Conservation (phyloP, 331 rosid genomes). For the Dryas integrifolia region DNA sequence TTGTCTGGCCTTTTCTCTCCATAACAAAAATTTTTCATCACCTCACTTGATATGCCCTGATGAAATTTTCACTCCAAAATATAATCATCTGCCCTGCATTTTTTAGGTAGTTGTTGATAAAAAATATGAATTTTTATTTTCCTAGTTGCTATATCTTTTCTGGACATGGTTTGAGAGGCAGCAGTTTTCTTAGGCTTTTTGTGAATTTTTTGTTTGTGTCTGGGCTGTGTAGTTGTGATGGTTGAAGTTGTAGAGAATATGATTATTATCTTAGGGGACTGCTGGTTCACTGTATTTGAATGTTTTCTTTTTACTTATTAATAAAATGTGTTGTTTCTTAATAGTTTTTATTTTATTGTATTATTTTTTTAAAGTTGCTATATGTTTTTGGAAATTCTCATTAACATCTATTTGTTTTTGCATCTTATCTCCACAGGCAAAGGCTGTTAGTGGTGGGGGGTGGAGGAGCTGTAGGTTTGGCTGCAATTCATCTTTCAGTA, state of each 20-base stretch:
- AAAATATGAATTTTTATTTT: neutral
- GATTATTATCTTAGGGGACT: neutral
- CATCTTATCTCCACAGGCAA: constrained; percentile 56
- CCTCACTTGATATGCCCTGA: neutral
- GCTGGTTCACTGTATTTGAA: neutral
- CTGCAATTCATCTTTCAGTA: constrained; percentile 84
- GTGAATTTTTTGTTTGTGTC: neutral
- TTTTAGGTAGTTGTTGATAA: neutral
- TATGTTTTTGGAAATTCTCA: neutral
- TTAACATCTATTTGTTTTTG: constrained; percentile 18
- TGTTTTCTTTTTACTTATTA: neutral
- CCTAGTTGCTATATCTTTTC: neutral
- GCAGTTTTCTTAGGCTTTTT: neutral
- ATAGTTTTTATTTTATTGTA: neutral
- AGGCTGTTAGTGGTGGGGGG: constrained; percentile 87
- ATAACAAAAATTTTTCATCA: neutral
- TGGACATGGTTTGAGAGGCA: neutral
- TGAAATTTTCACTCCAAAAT: constrained; percentile 2
- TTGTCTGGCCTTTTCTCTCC: neutral
- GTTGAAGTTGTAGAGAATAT: neutral
- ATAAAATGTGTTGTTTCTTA: neutral
- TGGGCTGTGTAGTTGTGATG: neutral
- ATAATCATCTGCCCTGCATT: neutral
- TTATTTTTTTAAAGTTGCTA: neutral
- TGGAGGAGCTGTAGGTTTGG: constrained; percentile 93